Evolutionary conservation across 768 basidiomycete genomes (phyloP).

Genomic region (Tricholoma saponaceum): DNA sequence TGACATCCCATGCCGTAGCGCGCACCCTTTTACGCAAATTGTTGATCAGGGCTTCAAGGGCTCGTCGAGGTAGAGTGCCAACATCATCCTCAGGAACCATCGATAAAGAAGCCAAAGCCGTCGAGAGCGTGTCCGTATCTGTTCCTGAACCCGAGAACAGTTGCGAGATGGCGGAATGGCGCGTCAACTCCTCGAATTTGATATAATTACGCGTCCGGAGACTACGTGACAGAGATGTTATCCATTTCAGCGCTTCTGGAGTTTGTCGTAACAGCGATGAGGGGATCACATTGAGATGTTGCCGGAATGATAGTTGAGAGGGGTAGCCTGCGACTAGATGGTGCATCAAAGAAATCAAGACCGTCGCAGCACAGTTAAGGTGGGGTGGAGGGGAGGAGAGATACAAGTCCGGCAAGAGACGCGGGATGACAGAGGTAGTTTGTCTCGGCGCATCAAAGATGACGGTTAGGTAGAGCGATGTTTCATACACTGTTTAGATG

Average conservation of each 20-base stretch:
- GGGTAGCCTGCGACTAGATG: slow-evolving; percentile 57
- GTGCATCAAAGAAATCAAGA: slow-evolving; percentile 54
- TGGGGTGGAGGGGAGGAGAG: slow-evolving; percentile 21
- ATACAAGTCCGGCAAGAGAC: slow-evolving; percentile 51
- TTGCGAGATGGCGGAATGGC: slow-evolving; percentile 16
- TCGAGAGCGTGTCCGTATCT: neutral
- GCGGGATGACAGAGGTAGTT: slow-evolving; percentile 56
- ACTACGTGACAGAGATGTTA: slow-evolving; percentile 44
- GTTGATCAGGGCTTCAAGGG: slow-evolving; percentile 42
- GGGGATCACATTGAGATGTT: slow-evolving; percentile 39
- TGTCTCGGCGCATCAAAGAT: slow-evolving; percentile 61
- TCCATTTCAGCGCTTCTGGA: slow-evolving; percentile 43
- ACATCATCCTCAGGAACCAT: slow-evolving; percentile 5
- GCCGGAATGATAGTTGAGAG: slow-evolving; percentile 55
- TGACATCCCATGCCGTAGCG: slow-evolving; percentile 51
- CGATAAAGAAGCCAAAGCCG: slow-evolving; percentile 7
- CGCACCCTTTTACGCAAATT: slow-evolving; percentile 47
- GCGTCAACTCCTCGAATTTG: slow-evolving; percentile 43
- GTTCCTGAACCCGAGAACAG: slow-evolving; percentile 13
- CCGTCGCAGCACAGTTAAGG: slow-evolving; percentile 22
- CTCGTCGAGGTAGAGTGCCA: slow-evolving; percentile 27
- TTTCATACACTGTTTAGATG: slow-evolving; percentile 58
- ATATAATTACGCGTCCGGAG: slow-evolving; percentile 55
- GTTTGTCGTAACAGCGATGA: slow-evolving; percentile 31
- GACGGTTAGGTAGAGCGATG: slow-evolving; percentile 60